Base-by-base conservation (phyloP, 2,329 filamentous ascomycete genomes). In the Arthrinium puccinioides region DNA sequence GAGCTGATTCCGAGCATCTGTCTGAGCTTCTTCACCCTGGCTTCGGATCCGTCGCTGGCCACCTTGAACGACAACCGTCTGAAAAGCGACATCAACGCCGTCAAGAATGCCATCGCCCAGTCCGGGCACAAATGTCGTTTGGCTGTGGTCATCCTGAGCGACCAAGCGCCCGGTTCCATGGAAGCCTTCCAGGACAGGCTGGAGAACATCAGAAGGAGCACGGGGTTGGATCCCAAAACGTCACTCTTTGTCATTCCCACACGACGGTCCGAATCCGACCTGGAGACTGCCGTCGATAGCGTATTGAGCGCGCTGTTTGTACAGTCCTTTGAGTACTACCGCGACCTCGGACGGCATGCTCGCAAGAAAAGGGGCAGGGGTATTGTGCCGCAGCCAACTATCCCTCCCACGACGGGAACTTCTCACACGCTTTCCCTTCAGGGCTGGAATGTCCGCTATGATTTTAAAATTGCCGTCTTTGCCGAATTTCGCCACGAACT, bases 401-500 rank as follows among this genome's bases (percentile, higher is more conserved):
- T 87, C 21, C 86, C 88, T 5, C 87, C 87, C 2, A 90, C 86
- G 0, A 80, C 74, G 15, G 87, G 86, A 20, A 94, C 87, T 2
- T 94, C 88, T 1, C 85, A 92, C 52, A 87, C 84, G 0, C 63
- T 96, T n/a, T 85, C 88, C 2, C 68, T 82, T 9, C 80, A 87
- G 28, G 89, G 87, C 4, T 98, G 90, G 92, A 88, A 87, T 52
- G 82, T 94, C 37, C 82, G 90, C 13, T 96, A 96, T 60, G 90
- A 98, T 53, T 88, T 94, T 65, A 98, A 98, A 57, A 73, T 89
- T 14, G 90, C 83, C 6, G 70, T 95, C 0, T 86, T 97, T 26
- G 87, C 89, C 20, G 90, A 97, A 54, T 96, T 94, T 48, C 78
- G 92, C 8, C 86, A 94, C 54, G 92, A 97, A 57, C 86, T 90